These are phyloP conservation scores for Salpingoeca rosetta DNA, from an alignment of 78 protist genomes.

Conservation along the genomic window DNA sequence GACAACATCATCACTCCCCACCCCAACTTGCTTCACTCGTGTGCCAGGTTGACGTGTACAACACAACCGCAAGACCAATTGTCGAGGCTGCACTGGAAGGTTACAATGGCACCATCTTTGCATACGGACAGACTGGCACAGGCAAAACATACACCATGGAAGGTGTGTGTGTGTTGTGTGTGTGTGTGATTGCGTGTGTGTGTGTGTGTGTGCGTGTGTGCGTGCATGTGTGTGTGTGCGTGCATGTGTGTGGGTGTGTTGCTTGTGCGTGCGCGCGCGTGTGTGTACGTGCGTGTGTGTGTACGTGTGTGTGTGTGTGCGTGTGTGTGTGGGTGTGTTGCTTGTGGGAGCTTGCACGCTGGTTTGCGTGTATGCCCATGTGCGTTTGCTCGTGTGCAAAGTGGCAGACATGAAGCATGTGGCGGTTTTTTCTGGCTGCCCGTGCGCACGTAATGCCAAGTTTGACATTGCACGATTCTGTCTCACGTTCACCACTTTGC, in stretches of 20 bases:
- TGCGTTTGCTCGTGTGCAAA: too few species aligned
- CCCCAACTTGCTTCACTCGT: background rate
- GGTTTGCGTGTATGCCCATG: too few species aligned
- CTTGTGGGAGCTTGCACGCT: too few species aligned
- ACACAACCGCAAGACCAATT: slow-evolving; percentile 5
- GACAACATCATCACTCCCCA: background rate
- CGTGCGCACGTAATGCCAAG: background rate
- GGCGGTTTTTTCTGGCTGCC: background rate
- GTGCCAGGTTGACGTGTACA: slow-evolving; percentile 23
- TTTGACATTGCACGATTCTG: background rate
- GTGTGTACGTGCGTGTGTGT: too few species aligned
- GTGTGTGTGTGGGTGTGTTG: too few species aligned
- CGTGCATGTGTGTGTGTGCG: too few species aligned
- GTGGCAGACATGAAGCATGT: too few species aligned
- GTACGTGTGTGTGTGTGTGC: too few species aligned
- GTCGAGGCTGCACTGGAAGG: slow-evolving; percentile 28
- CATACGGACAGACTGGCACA: slow-evolving; percentile 64
- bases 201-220: too few species aligned
- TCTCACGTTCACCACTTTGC: background rate
- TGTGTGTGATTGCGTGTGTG: too few species aligned
- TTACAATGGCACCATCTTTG: slow-evolving; percentile 57
- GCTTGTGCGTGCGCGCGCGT: too few species aligned
- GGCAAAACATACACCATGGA: slow-evolving; percentile 49
- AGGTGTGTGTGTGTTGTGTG: background rate
- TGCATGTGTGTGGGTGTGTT: too few species aligned